Conservation (phyloP, 306 rosid species). For the Rosa rugosa region DNA sequence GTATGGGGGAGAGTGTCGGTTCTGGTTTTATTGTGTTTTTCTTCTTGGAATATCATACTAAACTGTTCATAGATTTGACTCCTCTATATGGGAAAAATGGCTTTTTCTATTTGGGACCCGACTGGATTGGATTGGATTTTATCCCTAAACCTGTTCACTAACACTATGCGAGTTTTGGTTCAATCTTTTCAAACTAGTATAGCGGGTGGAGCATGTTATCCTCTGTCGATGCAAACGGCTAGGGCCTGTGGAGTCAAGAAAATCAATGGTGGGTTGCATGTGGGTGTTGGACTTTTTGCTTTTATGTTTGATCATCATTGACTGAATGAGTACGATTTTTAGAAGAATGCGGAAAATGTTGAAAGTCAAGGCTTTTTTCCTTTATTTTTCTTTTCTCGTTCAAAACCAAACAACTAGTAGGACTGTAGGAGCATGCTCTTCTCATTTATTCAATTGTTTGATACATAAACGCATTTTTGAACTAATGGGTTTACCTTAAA, state of each 20-base stretch:
- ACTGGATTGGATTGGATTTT: conserved; percentile 9
- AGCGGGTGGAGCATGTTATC: conserved; percentile 31
- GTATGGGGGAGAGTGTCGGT: conserved; percentile 41
- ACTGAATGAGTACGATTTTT: not conserved
- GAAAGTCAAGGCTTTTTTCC: conserved; percentile 23
- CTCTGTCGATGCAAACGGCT: conserved; percentile 20
- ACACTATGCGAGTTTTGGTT: conserved; percentile 12
- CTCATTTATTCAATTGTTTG: not conserved
- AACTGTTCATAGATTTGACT: conserved; percentile 33
- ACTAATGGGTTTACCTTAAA: not conserved
- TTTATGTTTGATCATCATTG: conserved; percentile 38
- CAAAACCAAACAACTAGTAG: not conserved
- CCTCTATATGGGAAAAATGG: not conserved
- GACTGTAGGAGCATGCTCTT: not conserved
- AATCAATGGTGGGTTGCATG: conserved; percentile 52
- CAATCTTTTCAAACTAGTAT: conserved; percentile 40
- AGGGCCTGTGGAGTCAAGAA: conserved; percentile 26
- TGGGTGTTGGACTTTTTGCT: conserved; percentile 44
- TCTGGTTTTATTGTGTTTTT: conserved; percentile 33
- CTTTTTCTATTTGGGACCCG: conserved; percentile 37
- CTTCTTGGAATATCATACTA: not conserved
- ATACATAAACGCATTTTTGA: not conserved
- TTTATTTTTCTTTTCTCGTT: not conserved
- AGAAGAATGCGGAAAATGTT: conserved; percentile 10
- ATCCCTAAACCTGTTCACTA: conserved; percentile 14